These are phyloP conservation scores for Coemansia sp. DNA, from an alignment of 192 early-diverging fungal species.

Conservation along the genomic window DNA sequence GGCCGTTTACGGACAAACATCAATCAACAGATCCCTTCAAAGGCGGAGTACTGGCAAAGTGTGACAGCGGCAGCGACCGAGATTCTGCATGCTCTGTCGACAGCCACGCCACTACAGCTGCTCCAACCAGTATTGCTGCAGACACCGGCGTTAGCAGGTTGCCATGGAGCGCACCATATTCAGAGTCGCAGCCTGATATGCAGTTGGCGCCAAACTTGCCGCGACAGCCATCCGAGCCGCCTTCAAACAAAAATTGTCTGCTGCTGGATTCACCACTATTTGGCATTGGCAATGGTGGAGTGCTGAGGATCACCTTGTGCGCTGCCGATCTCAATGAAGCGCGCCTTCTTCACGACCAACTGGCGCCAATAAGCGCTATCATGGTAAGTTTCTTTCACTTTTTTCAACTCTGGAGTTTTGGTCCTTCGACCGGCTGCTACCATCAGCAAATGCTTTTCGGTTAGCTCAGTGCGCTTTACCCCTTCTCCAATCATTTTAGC, in stretches of 20 bases:
- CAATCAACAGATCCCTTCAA: conserved; percentile 42
- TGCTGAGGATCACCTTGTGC: conserved; percentile 92
- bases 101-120: neutral
- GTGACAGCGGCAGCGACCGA: conserved; percentile 52
- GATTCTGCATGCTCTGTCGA: conserved; percentile 57
- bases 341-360: conserved; percentile 88
- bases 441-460: neutral
- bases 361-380: conserved; percentile 87
- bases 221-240: conserved; percentile 14
- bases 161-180: neutral
- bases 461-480: neutral
- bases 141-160: neutral
- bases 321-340: conserved; percentile 92
- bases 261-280: conserved; percentile 96
- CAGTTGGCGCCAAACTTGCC: neutral
- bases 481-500: neutral
- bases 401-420: neutral
- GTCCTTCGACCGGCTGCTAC: neutral
- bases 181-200: neutral
- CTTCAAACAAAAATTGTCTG: conserved; percentile 64
- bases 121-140: neutral
- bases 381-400: conserved; percentile 57
- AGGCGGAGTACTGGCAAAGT: neutral
- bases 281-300: conserved; percentile 94
- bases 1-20: conserved; percentile 77